A percentile compares a stretch with the other conserved stretches of the same genome.
Conservation (phyloP, 2,329 filamentous ascomycete species). For the Phoma sp. region DNA sequence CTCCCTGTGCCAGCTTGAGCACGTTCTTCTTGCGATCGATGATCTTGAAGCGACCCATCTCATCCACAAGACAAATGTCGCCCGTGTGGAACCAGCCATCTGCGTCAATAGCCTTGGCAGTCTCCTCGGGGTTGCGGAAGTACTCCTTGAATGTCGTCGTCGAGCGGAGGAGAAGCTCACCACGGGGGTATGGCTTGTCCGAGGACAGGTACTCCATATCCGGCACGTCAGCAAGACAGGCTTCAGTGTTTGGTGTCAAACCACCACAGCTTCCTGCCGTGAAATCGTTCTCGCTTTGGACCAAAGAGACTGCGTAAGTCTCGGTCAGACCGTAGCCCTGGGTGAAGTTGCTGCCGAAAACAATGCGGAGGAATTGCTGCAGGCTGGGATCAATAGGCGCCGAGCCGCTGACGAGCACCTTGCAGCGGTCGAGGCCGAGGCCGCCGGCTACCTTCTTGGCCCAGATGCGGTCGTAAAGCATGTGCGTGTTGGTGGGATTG, state of each 20-base stretch:
- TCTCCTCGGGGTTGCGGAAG: slow-evolving; percentile 89
- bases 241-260: slow-evolving; percentile 71
- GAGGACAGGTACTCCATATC: slow-evolving; percentile 92
- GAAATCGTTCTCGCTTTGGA: slow-evolving; percentile 76
- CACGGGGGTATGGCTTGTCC: slow-evolving; percentile 88
- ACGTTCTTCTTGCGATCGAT: slow-evolving; percentile 99
- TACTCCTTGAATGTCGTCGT: slow-evolving; percentile 85
- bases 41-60: slow-evolving; percentile 85
- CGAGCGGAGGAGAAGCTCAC: slow-evolving; percentile 85
- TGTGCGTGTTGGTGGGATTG: slow-evolving; percentile 79
- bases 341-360: slow-evolving; percentile 77
- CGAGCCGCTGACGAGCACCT: slow-evolving; percentile 83
- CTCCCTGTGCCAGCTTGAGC: slow-evolving; percentile 96
- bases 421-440: slow-evolving; percentile 77
- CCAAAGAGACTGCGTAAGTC: slow-evolving; percentile 79
- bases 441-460: slow-evolving; percentile 84
- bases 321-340: slow-evolving; percentile 97
- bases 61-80: slow-evolving; percentile 87
- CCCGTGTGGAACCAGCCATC: slow-evolving; percentile 98
- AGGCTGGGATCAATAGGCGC: slow-evolving; percentile 89
- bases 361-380: slow-evolving; percentile 86
- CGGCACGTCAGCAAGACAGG: slow-evolving; percentile 84
- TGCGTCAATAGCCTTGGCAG: slow-evolving; percentile 77
- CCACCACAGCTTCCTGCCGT: slow-evolving; percentile 82
- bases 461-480: slow-evolving; percentile 87